These are phyloP conservation scores for Aeschynomene evenia DNA, from an alignment of 306 rosid genomes.

Conservation along the genomic window DNA sequence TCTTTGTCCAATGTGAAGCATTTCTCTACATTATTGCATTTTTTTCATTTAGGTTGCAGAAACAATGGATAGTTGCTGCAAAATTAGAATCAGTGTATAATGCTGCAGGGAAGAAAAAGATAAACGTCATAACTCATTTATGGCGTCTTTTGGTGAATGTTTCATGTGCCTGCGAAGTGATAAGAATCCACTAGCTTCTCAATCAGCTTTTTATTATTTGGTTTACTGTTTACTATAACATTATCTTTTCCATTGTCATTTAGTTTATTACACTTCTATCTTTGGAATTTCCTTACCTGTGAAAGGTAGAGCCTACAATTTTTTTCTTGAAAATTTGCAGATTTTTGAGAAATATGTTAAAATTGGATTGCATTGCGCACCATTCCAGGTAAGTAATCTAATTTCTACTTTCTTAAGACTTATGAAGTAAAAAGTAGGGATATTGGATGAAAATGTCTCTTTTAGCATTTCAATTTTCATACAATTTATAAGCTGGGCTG, in stretches of 20 bases:
- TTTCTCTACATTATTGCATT: slow-evolving; percentile 6
- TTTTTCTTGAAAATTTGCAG: slow-evolving; percentile 46
- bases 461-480: slow-evolving; percentile 5
- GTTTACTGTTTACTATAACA: slow-evolving; percentile 18
- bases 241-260: slow-evolving; percentile 13
- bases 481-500: slow-evolving; percentile 3
- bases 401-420: slow-evolving; percentile 14
- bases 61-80: slow-evolving; percentile 73
- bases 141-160: slow-evolving; percentile 98
- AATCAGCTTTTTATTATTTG: slow-evolving; percentile 27
- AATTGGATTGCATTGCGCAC: slow-evolving; percentile 98
- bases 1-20: neutral
- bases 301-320: slow-evolving; percentile 3
- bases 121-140: slow-evolving; percentile 80
- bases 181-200: slow-evolving; percentile 39
- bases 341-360: slow-evolving; percentile 95
- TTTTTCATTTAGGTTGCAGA: slow-evolving; percentile 65
- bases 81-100: slow-evolving; percentile 64
- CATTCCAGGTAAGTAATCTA: slow-evolving; percentile 71
- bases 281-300: slow-evolving; percentile 10
- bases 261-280: neutral
- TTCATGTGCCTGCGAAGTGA: slow-evolving; percentile 79
- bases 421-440: slow-evolving; percentile 11
- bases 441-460: slow-evolving; percentile 18
- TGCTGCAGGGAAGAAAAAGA: slow-evolving; percentile 93